phyloP scores from a whole-genome alignment of 768 basidiomycete genomes.

The Suillus subalutaceus region DNA sequence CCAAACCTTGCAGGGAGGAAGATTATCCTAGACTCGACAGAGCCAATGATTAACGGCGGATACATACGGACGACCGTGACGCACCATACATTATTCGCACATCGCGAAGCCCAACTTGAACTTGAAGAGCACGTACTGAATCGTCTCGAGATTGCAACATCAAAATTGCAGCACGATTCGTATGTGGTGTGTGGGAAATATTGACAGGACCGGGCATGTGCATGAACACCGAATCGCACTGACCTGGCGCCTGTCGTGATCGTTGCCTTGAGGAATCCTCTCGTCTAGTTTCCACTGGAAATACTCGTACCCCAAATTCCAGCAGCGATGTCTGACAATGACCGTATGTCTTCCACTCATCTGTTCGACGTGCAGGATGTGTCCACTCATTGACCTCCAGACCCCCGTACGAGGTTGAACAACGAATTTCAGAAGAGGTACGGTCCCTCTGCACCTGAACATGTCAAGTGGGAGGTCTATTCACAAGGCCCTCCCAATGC shows the following conservation, averaged over 20 bases:
- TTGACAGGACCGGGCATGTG: background rate
- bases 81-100: background rate
- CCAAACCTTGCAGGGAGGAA: background rate
- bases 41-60: background rate
- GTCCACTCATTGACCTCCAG: background rate
- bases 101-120: background rate
- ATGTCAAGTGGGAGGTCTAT: background rate
- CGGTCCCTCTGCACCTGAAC: fast-evolving
- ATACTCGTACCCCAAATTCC: background rate
- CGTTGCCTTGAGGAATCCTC: background rate
- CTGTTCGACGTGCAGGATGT: background rate
- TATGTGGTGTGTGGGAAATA: background rate
- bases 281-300: background rate
- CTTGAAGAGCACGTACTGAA: background rate
- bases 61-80: background rate
- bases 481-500: background rate
- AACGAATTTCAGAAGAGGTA: background rate
- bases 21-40: background rate
- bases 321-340: background rate
- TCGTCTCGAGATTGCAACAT: background rate
- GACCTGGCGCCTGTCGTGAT: background rate
- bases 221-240: background rate
- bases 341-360: background rate
- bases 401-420: background rate
- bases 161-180: background rate